A percentile compares a stretch with the other conserved stretches of the same genome.
Conservation (phyloP, 805 yeast genomes). For the Metschnikowia colocasiae region DNA sequence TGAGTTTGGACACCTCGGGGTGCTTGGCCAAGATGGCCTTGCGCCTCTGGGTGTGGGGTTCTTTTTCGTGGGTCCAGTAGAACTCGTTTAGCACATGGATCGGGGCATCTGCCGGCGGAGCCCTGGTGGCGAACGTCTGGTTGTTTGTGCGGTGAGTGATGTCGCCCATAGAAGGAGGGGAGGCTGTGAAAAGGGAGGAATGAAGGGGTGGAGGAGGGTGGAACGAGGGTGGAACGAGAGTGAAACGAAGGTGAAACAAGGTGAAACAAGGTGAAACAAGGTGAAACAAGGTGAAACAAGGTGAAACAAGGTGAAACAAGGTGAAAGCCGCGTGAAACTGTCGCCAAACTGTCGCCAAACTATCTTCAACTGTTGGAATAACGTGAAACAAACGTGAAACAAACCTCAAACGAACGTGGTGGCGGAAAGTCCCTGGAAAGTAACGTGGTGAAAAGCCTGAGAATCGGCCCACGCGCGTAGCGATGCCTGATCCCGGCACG, state of each 20-base stretch:
- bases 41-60: slow-evolving; percentile 76
- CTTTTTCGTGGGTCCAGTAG: slow-evolving; percentile 79
- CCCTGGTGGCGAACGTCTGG: slow-evolving; percentile 18
- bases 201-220: neutral
- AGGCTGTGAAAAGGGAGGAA: neutral
- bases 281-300: neutral
- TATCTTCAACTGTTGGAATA: too few relatives aligned
- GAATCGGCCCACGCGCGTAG: neutral
- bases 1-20: slow-evolving; percentile 75
- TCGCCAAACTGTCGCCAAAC: too few relatives aligned
- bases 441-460: slow-evolving; percentile 4
- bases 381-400: too few relatives aligned
- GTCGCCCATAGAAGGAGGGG: slow-evolving; percentile 11
- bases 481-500: neutral
- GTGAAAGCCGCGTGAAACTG: too few relatives aligned
- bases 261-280: neutral
- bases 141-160: slow-evolving; percentile 19
- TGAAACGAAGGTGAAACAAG: neutral
- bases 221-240: neutral
- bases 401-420: neutral
- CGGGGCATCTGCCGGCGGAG: slow-evolving; percentile 42
- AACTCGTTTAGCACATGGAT: slow-evolving; percentile 54
- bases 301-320: too few relatives aligned
- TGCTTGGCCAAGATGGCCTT: slow-evolving; percentile 68
- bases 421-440: neutral